Evolutionary conservation across 345 rosid genomes (phyloP), one percentile per base, ranked within the genome.

Genomic region (Aurinia saxatilis): DNA sequence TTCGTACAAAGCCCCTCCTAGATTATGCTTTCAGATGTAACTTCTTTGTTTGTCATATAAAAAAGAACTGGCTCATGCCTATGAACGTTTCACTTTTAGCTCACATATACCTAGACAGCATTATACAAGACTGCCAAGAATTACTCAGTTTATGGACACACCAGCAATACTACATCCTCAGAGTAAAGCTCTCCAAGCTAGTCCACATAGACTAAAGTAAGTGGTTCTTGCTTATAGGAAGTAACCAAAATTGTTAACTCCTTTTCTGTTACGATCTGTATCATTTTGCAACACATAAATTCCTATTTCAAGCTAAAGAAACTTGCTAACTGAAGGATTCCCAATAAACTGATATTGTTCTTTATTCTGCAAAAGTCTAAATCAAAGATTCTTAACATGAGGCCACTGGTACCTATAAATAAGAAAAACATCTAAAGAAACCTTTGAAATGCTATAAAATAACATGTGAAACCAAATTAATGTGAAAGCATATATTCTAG

Each of bases 401-500:
- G 49, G 66, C 27, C 35, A 57, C 50, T 57, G 70, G 75, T 36
- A 50, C 17, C 1, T 35, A 57, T 50, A 29, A 71, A 19, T 57
- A 57, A 50, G 53, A 50, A 15, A 31, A 12, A 16, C 52, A 48
- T 33, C 1, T 11, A 42, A 64, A 49, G 49, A 56, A 41, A 15
- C 19, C 7, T 34, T 17, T n/a, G 29, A 55, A 55, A 47, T 46
- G 37, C 8, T 21, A 17, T 54, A 31, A 39, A 40, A 33, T 55
- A 63, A 41, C 59, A 33, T 55, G 29, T 18, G 51, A 62, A 50
- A n/a, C n/a, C n/a, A n/a, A n/a, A n/a, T n/a, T n/a, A n/a, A n/a
- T 23, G 29, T 25, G 18, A 11, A 64, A 50, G 70, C 70, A 71
- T 71, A 71, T 64, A 71, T 71, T 71, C 75, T 57, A 62, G 60